Base-by-base conservation (phyloP, 108 stramenopile genomes). In the Fragilariopsis cylindrus region DNA sequence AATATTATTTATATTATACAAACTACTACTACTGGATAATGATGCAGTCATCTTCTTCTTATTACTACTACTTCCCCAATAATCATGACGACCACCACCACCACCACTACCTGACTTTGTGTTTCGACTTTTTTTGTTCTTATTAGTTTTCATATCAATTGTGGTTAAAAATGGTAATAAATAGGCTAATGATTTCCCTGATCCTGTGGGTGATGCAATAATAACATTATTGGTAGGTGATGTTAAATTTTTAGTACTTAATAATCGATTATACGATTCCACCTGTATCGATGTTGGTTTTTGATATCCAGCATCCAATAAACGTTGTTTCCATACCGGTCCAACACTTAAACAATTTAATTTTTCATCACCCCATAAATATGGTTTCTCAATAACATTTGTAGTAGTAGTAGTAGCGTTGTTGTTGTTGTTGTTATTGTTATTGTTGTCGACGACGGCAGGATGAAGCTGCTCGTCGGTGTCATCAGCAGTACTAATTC, bases 121-220 rank as follows among this genome's bases (percentile, higher is more conserved):
- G 43, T 30, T 6, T 8, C 8, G 19, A 19, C 11, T 7, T 60
- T 60, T 60, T 40, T 60, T 60, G 4, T 6, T 4, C 3, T 18
- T 60, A 11, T 60, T 6, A 30, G 30, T 76, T 12, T 71, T 74
- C n/a, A 16, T 46, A 18, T 16, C 50, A 39, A 19, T 41, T 0
- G 71, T 72, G 7, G 77, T 84, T 39, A 89, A 57, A 4, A 92
- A 69, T 48, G 89, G 92, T 45, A 88, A 43, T 6, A 92, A 75
- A 75, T 84, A 92, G 0, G 92, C 88, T n/a, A 92, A 48, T 0
- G 86, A 84, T 74, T 92, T 92, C 8, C 92, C 92, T 9, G 81
- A 85, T 21, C 92, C 89, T 5, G 92, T 92, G 9, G 92, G 82
- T 5, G 86, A 80, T n/a, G 88, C 89, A 40, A 92, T 76, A 15